Evolutionary conservation across 140 eudicot species (phyloP), one percentile per base, ranked within the genome.

Genomic region (Senecio squalidus): DNA sequence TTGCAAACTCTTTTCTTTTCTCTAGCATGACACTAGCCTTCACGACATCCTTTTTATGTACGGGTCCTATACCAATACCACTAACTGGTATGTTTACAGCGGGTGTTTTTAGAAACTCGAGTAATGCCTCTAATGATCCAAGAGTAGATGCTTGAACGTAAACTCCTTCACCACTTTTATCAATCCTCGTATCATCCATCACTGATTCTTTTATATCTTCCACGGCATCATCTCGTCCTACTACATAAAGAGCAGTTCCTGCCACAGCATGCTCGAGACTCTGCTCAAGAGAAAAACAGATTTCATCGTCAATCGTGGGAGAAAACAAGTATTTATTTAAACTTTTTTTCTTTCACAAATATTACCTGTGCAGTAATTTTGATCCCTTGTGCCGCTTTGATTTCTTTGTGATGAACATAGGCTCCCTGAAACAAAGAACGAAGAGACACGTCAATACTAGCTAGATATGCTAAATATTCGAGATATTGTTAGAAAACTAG

Each of bases 311-410:
- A 15, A 39, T 50, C n/a, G n/a, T n/a, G n/a, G n/a, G n/a, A n/a
- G n/a, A n/a, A n/a, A n/a, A n/a, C n/a, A n/a, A n/a, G n/a, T n/a
- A n/a, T n/a, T n/a, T n/a, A n/a, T n/a, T n/a, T n/a, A n/a, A n/a
- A n/a, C n/a, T n/a, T n/a, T n/a, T n/a, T n/a, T n/a, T n/a, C n/a
- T n/a, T n/a, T n/a, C n/a, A n/a, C n/a, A n/a, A n/a, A n/a, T 17
- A 47, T 58, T 38, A 88, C 96, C 94, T 84, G 96, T 20, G 88
- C 96, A 28, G 88, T 74, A 58, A 88, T 78, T 82, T 88, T 88
- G 73, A 88, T 88, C 44, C 94, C 96, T 93, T 81, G 94, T 55
- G 96, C 96, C 48, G 96, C 96, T 77, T 88, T 88, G 67, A 88
- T 88, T 51, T 84, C 88, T 73, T 84, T 78, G 50, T 84, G 84